Evolutionary conservation across 768 basidiomycete species (phyloP).

Genomic region (Paxillus ammoniavirescens): DNA sequence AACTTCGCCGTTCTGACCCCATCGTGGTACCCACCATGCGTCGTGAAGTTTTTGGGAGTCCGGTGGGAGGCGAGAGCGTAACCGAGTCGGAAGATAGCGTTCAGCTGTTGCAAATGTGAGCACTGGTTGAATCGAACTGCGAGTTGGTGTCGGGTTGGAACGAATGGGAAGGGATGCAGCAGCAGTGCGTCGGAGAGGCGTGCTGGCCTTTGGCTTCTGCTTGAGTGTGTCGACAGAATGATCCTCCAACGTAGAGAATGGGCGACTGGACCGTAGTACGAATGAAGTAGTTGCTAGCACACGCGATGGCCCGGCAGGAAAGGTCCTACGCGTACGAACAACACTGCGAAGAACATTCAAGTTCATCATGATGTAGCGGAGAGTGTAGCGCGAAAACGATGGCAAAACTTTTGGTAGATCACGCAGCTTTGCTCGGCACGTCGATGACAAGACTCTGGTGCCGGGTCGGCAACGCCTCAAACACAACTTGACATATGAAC

Average conservation of each 20-base stretch:
- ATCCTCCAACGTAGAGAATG: constrained; percentile 8
- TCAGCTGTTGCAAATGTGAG: constrained; percentile 85
- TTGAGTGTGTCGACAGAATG: constrained; percentile 34
- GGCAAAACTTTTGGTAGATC: too few relatives aligned
- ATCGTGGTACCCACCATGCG: constrained; percentile 76
- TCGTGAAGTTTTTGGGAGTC: constrained; percentile 66
- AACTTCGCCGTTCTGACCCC: constrained; percentile 73
- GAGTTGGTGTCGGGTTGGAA: constrained; percentile 81
- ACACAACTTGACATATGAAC: too few relatives aligned
- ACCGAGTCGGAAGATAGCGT: constrained; percentile 66
- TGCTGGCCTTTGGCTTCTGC: constrained; percentile 78
- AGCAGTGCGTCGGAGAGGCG: constrained; percentile 78
- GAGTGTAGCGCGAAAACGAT: too few relatives aligned
- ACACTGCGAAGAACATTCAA: constrained; percentile 17
- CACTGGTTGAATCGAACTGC: constrained; percentile 71
- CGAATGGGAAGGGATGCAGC: constrained; percentile 85
- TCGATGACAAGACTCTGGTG: too few relatives aligned
- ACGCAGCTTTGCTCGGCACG: too few relatives aligned
- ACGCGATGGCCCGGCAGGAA: background rate
- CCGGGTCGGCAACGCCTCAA: too few relatives aligned
- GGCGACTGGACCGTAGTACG: background rate
- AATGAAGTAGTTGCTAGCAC: background rate
- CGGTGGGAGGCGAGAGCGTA: constrained; percentile 56
- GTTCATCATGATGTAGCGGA: background rate
- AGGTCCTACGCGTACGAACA: background rate